phyloP scores from a whole-genome alignment of 2,329 filamentous ascomycete genomes.

The Endoconidiophora laricicola region DNA sequence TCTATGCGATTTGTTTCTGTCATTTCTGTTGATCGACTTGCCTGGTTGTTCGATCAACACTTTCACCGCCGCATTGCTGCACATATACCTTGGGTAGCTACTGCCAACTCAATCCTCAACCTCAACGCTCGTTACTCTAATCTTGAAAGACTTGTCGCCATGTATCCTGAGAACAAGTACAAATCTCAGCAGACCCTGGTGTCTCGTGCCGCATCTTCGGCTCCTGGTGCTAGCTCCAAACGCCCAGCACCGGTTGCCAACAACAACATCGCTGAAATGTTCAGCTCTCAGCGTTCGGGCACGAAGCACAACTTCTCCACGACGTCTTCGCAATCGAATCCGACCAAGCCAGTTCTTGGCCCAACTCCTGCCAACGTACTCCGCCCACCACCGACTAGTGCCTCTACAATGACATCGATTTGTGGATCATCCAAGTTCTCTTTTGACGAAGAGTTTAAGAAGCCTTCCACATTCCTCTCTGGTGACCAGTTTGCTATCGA shows the following conservation, averaged over 20 bases:
- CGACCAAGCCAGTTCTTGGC: not conserved
- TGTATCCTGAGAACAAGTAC: constrained; percentile 3
- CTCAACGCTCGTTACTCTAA: not conserved
- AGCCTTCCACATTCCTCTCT: not conserved
- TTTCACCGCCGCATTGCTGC: not conserved
- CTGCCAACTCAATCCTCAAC: not conserved
- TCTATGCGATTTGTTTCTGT: too few species aligned
- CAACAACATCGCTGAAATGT: constrained; percentile 10
- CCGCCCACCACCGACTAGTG: not conserved
- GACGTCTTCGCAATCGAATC: not conserved
- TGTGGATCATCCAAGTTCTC: constrained; percentile 2
- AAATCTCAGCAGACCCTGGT: not conserved
- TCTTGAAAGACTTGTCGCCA: not conserved
- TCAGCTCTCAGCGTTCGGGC: not conserved
- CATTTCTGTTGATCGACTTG: not conserved
- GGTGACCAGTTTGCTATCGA: constrained; percentile 9
- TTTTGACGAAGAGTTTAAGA: not conserved
- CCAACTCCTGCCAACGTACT: not conserved
- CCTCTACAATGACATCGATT: constrained; percentile 8
- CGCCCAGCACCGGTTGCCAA: constrained; percentile 4
- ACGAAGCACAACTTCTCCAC: not conserved
- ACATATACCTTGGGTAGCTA: not conserved
- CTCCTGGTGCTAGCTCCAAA: not conserved
- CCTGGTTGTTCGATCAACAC: constrained; percentile 4
- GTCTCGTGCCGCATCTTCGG: not conserved